Evolutionary conservation across 1,284 basidiomycete species (phyloP), one percentile per base, ranked within the genome.

Genomic region (Leccinum subrobustum): DNA sequence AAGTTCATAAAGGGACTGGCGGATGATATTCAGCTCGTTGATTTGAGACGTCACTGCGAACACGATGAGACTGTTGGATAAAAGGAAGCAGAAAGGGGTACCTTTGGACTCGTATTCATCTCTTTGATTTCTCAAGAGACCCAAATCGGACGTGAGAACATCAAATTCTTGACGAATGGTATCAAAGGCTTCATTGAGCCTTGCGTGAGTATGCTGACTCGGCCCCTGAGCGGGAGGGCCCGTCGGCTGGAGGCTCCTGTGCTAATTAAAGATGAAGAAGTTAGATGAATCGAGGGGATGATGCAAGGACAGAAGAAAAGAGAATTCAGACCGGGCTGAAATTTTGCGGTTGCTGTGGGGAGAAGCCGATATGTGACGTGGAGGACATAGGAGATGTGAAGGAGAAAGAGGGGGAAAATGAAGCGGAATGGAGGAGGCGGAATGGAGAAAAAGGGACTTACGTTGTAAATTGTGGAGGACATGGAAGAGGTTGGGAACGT

Each of bases 51-150:
- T 79, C 62, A 91, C 91, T 92, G 65, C 12, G 35, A 31, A 27
- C 1, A 31, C 6, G 56, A 59, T 70, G 60, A 65, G 58, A 48
- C n/a, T 47, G 39, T 12, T 12, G 33, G 39, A 59, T 29, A 16
- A 52, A 54, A 35, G 2, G 18, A 20, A 12, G 56, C 2, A 16
- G 37, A 31, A 31, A 52, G n/a, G 16, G 16, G n/a, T 18, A 95
- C 95, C 83, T 81, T 95, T 93, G n/a, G 82, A 81, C 75, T 98
- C 95, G 74, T 90, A 92, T 64, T 98, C 95, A 70, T 97, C 95
- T 59, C 93, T 80, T 77, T 96, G 93, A 37, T 78, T 81, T 64
- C 93, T 86, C 70, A 92, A 81, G 29, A 84, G 71, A 20, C 77
- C 79, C 56, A 91, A 79, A 73, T 97, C 95, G 62, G 83, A 80